phyloP scores from a whole-genome alignment of 176 grass and related monocot species.

The Carex littledalei region DNA sequence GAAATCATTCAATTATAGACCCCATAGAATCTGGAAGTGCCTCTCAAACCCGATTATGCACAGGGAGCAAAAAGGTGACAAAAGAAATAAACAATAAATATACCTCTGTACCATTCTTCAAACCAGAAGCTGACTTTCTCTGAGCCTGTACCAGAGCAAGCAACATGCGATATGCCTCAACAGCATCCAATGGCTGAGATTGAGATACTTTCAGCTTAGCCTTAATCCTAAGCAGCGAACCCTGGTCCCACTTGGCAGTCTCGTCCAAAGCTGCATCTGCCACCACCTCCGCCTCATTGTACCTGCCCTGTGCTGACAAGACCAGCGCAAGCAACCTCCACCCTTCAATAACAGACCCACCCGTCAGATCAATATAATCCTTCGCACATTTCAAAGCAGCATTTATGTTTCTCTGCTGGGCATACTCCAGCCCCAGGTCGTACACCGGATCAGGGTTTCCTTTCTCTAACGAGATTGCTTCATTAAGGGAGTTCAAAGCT shows the following conservation, averaged over 20 bases:
- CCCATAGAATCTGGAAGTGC: neutral
- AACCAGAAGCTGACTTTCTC: constrained; percentile 53
- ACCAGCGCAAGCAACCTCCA: constrained; percentile 86
- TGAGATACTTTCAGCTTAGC: constrained; percentile 85
- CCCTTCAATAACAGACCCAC: constrained; percentile 81
- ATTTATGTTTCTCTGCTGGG: constrained; percentile 77
- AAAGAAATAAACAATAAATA: constrained; percentile 6
- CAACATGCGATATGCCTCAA: constrained; percentile 67
- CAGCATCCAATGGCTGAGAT: constrained; percentile 67
- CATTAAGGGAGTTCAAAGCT: constrained; percentile 70
- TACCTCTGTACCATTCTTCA: constrained; percentile 63
- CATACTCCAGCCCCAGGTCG: constrained; percentile 75
- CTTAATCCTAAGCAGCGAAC: constrained; percentile 68
- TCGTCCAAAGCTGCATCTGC: constrained; percentile 94
- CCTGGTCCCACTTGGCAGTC: constrained; percentile 95
- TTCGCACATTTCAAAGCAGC: constrained; percentile 81
- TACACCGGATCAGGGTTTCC: constrained; percentile 67
- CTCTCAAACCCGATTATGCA: neutral
- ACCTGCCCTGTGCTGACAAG: constrained; percentile 82
- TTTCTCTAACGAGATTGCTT: constrained; percentile 45
- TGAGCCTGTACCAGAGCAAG: constrained; percentile 98
- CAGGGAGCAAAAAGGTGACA: neutral
- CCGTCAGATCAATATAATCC: constrained; percentile 77
- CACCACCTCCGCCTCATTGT: constrained; percentile 75
- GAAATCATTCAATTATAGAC: neutral